These are phyloP conservation scores for Colletotrichum sp. DNA, from an alignment of 2,329 filamentous ascomycete genomes.

Conservation along the genomic window DNA sequence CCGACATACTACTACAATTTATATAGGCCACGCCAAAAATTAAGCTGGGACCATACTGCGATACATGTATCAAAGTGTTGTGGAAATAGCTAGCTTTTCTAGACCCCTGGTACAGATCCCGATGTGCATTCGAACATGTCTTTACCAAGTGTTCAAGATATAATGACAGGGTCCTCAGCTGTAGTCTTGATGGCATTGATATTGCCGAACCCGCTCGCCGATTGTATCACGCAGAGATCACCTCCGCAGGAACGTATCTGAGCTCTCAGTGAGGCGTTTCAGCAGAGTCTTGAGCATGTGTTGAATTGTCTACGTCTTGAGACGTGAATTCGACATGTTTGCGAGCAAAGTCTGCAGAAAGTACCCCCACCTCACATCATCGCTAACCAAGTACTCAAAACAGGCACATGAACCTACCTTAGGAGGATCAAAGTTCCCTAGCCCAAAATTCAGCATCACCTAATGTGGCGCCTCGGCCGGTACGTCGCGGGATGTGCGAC, in stretches of 20 bases:
- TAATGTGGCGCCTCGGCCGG: not conserved
- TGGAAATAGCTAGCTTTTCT: not conserved
- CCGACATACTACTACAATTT: not conserved
- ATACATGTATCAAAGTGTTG: not conserved
- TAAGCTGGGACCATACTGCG: not conserved
- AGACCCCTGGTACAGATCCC: not conserved
- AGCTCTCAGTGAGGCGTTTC: not conserved
- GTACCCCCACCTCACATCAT: not conserved
- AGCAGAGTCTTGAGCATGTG: not conserved
- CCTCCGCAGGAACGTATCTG: not conserved
- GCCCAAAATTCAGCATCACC: not conserved
- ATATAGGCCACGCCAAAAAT: not conserved
- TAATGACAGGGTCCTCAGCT: not conserved
- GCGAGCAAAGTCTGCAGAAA: not conserved
- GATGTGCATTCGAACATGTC: not conserved
- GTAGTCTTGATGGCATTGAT: not conserved
- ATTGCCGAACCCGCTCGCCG: not conserved
- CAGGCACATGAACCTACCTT: not conserved
- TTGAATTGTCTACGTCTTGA: not conserved
- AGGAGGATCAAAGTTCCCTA: not conserved
- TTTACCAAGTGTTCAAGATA: not conserved
- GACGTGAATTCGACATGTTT: not conserved
- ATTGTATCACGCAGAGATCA: not conserved
- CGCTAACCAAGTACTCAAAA: not conserved
- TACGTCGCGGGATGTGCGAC: not conserved